These are phyloP conservation scores for Sanghuangporus baumii DNA, from an alignment of 1,284 basidiomycete species.

Conservation along the genomic window DNA sequence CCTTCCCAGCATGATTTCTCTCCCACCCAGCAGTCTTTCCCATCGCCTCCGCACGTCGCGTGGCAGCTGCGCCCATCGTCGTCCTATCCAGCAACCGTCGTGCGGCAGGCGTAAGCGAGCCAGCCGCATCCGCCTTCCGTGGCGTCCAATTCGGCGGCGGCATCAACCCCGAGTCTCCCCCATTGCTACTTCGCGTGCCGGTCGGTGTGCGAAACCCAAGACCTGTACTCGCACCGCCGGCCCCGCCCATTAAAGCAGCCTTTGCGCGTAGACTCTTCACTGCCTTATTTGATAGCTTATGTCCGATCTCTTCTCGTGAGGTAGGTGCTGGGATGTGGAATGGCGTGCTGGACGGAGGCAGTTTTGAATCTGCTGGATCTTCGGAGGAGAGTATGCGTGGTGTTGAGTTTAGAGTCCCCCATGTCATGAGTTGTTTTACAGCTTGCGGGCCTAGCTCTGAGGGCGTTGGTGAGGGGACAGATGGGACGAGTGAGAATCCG, in stretches of 20 bases:
- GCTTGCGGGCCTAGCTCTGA: slow-evolving; percentile 69
- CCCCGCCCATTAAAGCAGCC: slow-evolving; percentile 47
- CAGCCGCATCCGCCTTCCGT: slow-evolving; percentile 55
- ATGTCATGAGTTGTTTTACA: slow-evolving; percentile 88
- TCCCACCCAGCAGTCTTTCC: slow-evolving; percentile 59
- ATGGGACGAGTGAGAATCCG: slow-evolving; percentile 71
- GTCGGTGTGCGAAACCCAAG: slow-evolving; percentile 34
- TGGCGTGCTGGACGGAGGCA: slow-evolving; percentile 47
- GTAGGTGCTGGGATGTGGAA: slow-evolving; percentile 71
- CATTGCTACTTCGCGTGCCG: slow-evolving; percentile 24
- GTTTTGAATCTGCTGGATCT: slow-evolving; percentile 36
- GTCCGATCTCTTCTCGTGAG: slow-evolving; percentile 71
- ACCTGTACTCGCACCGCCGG: slow-evolving; percentile 27
- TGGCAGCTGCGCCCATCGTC: slow-evolving; percentile 52
- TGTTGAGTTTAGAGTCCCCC: slow-evolving; percentile 85
- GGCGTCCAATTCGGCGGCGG: slow-evolving; percentile 67
- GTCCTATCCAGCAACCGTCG: slow-evolving; percentile 68
- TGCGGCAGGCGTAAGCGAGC: slow-evolving; percentile 78
- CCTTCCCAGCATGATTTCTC: slow-evolving; percentile 26
- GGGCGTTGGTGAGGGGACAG: slow-evolving; percentile 81
- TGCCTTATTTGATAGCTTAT: slow-evolving; percentile 70
- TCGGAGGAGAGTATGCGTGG: slow-evolving; percentile 75
- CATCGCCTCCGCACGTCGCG: slow-evolving; percentile 65
- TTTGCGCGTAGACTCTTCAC: slow-evolving; percentile 65
- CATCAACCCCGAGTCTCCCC: slow-evolving; percentile 45